Base-by-base conservation (phyloP, 2,329 filamentous ascomycete genomes). In the Dothideomycetes sp. region DNA sequence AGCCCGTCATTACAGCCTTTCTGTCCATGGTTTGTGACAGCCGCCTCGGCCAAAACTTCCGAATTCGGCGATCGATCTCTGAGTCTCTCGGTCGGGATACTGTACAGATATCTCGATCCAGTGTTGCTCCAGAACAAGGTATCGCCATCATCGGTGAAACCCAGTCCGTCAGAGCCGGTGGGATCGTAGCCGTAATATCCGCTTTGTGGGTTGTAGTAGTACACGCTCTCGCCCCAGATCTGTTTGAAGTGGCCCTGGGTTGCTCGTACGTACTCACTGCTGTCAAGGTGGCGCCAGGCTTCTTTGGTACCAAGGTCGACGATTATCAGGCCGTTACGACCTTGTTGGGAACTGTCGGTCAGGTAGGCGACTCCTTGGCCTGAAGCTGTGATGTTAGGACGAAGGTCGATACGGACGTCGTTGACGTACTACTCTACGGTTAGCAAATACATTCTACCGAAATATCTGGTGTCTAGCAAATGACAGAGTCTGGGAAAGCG, bases 331-430 rank as follows among this genome's bases (percentile, higher is more conserved):
- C 60, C 68, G 40, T 65, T 68, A 17, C 62, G 60, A 17, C 68
- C 67, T 48, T 68, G 63, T 23, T 49, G 50, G 29, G 56, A 62
- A 25, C 60, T 64, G 47, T 71, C 69, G n/a, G 67, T 70, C 48
- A 71, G 67, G 49, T 72, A 72, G 0, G 65, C 67, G 10, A 70
- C 49, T 12, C 67, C 66, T 11, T 60, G 47, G 2, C 64, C 64
- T 2, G 59, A 57, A 11, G 49, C 42, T 0, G 61, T 63, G 3
- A 65, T n/a, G 9, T 49, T 50, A 4, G 61, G 36, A 11, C 61
- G 60, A 13, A 69, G 57, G 48, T 73, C 68, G 52, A 73, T 68
- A 25, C 69, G 64, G 6, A 71, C 55, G 45, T 71, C 69, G 48
- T 71, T 71, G 13, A 69, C 59, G 41, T 72, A 72, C 22, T 24